A percentile compares a stretch with the other conserved stretches of the same genome.
These are phyloP conservation scores for Trifolium repens DNA, from an alignment of 306 rosid genomes.

Conservation along the genomic window DNA sequence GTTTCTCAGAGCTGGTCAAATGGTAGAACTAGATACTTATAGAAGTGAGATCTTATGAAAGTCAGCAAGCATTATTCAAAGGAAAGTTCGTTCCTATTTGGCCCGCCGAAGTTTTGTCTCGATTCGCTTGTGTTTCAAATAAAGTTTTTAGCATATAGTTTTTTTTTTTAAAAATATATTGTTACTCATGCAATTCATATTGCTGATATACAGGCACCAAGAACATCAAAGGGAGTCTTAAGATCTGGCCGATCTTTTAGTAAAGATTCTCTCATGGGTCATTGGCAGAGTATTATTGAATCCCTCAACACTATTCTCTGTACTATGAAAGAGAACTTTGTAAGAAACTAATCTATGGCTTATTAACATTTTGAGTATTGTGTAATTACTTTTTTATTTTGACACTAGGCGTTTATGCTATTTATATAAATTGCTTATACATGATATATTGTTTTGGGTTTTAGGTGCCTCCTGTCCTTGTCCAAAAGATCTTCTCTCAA, in stretches of 20 bases:
- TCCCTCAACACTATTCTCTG: conserved; percentile 83
- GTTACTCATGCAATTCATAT: conserved; percentile 35
- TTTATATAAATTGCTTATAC: conserved; percentile 26
- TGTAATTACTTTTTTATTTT: conserved; percentile 16
- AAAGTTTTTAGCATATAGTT: too few species aligned
- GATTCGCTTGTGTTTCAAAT: conserved; percentile 62
- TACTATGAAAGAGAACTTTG: conserved; percentile 92
- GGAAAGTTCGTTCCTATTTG: conserved; percentile 92
- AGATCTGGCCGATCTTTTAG: conserved; percentile 93
- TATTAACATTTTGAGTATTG: conserved; percentile 19
- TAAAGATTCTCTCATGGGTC: conserved; percentile 87
- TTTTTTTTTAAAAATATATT: too few species aligned
- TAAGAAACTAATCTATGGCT: conserved; percentile 53
- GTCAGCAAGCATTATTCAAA: conserved; percentile 95
- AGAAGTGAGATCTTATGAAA: conserved; percentile 92
- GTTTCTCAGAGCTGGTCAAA: conserved; percentile 98
- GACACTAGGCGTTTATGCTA: conserved; percentile 11
- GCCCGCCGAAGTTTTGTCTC: conserved; percentile 67
- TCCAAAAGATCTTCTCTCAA: conserved; percentile 87
- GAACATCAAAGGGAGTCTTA: conserved; percentile 84
- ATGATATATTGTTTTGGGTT: conserved; percentile 44
- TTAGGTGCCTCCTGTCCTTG: conserved; percentile 95
- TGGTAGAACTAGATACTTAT: conserved; percentile 94
- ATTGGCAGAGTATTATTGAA: conserved; percentile 98
- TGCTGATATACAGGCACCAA: conserved; percentile 76